phyloP scores from a whole-genome alignment of 805 yeast genomes.

The Kuraishia floccosa region DNA sequence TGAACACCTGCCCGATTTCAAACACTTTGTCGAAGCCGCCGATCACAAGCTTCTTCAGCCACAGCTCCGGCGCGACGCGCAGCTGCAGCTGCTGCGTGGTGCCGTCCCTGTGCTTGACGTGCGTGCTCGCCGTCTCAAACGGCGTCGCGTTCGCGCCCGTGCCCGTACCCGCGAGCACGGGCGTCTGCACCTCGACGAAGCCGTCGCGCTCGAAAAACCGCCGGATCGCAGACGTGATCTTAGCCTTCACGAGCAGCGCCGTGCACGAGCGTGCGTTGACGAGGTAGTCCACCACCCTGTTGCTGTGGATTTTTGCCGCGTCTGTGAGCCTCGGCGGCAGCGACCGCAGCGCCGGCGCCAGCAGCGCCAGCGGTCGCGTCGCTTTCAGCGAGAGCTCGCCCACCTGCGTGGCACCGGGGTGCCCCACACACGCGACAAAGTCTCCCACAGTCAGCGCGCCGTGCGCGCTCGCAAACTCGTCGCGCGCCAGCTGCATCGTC shows the following conservation, averaged over 20 bases:
- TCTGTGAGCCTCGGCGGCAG: slow-evolving; percentile 56
- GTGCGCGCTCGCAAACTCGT: slow-evolving; percentile 28
- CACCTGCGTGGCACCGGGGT: slow-evolving; percentile 62
- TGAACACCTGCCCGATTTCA: slow-evolving; percentile 76
- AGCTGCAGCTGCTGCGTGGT: slow-evolving; percentile 31
- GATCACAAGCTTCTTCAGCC: slow-evolving; percentile 78
- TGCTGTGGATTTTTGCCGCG: slow-evolving; percentile 42
- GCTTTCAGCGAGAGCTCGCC: slow-evolving; percentile 72
- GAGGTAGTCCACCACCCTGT: slow-evolving; percentile 66
- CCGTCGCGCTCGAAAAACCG: slow-evolving; percentile 37
- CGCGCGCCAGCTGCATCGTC: slow-evolving; percentile 26
- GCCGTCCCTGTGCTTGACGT: slow-evolving; percentile 19
- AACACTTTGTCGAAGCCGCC: slow-evolving; percentile 80
- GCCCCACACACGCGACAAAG: slow-evolving; percentile 51
- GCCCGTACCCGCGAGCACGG: slow-evolving; percentile 53
- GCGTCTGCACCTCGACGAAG: slow-evolving; percentile 84
- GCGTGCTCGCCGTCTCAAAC: slow-evolving; percentile 40
- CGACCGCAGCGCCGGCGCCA: slow-evolving; percentile 61
- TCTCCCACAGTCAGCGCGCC: slow-evolving; percentile 59
- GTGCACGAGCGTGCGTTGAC: slow-evolving; percentile 39
- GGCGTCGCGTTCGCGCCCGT: slow-evolving; percentile 94
- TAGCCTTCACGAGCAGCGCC: slow-evolving; percentile 37
- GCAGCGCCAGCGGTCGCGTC: slow-evolving; percentile 31
- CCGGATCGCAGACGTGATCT: slow-evolving; percentile 45
- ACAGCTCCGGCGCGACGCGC: slow-evolving; percentile 90